Base-by-base conservation (phyloP, 306 rosid species). In the Dalbergia cultrata region DNA sequence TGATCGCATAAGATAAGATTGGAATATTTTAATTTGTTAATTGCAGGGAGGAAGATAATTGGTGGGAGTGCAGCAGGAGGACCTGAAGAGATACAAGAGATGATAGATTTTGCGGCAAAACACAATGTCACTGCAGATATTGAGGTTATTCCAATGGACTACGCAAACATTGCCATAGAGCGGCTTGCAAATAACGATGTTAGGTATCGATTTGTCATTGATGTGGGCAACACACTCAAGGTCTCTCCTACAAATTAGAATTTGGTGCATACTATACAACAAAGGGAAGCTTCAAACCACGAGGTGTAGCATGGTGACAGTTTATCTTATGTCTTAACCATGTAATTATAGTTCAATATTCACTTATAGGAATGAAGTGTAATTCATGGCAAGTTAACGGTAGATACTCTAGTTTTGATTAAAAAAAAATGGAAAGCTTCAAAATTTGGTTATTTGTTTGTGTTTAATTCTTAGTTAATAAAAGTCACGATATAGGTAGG, bases 191-290 rank as follows among this genome's bases (percentile, higher is more conserved):
- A 84, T 7, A 61, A 18, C 5, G 87, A 87, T 63, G 83, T 87
- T 18, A 85, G 50, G 31, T 82, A 85, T 10, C 81, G 88, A 26
- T 87, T 85, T 76, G 88, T 87, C 10, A 85, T 85, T 1, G 91
- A 88, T 45, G 70, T 82, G 14, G 85, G 74, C 5, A 85, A 85
- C 67, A 86, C 85, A 3, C 45, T 74, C 31, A 45, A 45, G 5
- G 31, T 4, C 19, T n/a, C 58, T 53, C 58, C 8, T 53, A n/a
- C 8, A 1, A 53, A 53, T 0, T 53, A 53, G 19, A 53, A 53
- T 4, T 14, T 9, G 13, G 52, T 4, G 11, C 52, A 9, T 45
- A 9, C 16, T 44, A 44, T 18, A 4, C n/a, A 1, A 49, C 7
- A n/a, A n/a, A n/a, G 0, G 19, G 19, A 53, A 53, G 58, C 58